Evolutionary conservation across 805 yeast genomes (phyloP), one percentile per base, ranked within the genome.

Genomic region (Ogataea pignaliae): DNA sequence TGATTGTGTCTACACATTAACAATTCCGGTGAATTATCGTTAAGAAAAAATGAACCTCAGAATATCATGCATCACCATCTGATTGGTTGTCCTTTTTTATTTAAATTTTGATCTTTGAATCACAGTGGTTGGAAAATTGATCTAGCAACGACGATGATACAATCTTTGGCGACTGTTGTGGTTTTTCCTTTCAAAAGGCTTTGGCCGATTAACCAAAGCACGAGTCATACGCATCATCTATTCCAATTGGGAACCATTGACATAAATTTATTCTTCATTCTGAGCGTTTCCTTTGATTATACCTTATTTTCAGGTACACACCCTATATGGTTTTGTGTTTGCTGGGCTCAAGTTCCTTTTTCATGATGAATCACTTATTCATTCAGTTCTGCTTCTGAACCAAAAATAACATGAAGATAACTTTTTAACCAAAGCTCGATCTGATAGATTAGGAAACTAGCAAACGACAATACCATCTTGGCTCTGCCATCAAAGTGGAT

Each of bases 361-460:
- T 55, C 49, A 70, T 81, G 89, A 83, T 83, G 89, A 83, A 66
- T 76, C 68, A 69, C 66, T 56, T 60, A 59, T 55, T 57, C 64
- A 21, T 76, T 85, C 96, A 88, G 96, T 88, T 88, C 96, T 88
- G 96, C 96, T 88, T 88, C 96, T 88, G 96, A 88, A 75, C 77
- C 78, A 73, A 66, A 73, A 66, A 64, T 54, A 48, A 53, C 64
- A 71, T 79, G 95, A 85, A 85, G 93, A 86, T 76, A 84, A 75
- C 76, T 70, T 62, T 60, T 60, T 70, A 76, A 78, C 86, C 86
- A 80, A 80, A 75, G 75, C 78, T 73, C 70, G 68, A 63, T 71
- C 76, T 72, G 73, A 71, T 51, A 41, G 40, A 38, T 29, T 9
- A 30, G 16, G 35, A 26, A 39, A n/a, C 14, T 16, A 14, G 16